Percentiles rank a stretch among this genome's conserved stretches.
Conservation (phyloP, 305 asterid species). For the Petunia hybrid region DNA sequence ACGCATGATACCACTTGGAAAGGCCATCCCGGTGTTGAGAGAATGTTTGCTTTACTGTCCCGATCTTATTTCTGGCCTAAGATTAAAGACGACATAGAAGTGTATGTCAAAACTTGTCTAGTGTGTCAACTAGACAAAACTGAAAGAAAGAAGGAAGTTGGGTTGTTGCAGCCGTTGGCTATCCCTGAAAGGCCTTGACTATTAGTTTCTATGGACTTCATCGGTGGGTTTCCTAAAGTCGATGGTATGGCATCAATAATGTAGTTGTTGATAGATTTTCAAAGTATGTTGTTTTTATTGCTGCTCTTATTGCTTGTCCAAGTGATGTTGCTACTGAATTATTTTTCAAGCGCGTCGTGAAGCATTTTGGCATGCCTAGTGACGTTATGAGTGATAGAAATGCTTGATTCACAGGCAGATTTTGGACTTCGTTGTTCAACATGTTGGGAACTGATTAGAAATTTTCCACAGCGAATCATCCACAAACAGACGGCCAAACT, state of each 20-base stretch:
- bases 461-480: neutral
- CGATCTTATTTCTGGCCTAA: too few species aligned
- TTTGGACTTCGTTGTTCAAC: slow-evolving; percentile 12
- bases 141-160: too few species aligned
- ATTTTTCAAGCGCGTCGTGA: neutral
- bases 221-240: neutral
- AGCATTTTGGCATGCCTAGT: neutral
- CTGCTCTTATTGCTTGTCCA: too few species aligned
- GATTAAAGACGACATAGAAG: too few species aligned
- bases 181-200: too few species aligned
- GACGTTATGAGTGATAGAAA: neutral
- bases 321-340: neutral
- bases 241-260: neutral
- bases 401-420: neutral
- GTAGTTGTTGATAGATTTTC: slow-evolving; percentile 28
- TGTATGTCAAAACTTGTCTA: too few species aligned
- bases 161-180: too few species aligned
- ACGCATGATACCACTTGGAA: too few species aligned
- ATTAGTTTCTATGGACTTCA: too few species aligned
- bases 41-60: too few species aligned
- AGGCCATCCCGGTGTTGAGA: too few species aligned
- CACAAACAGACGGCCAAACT: neutral
- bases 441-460: neutral
- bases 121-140: too few species aligned
- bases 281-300: neutral